Percentiles rank a stretch among this genome's conserved stretches.
Evolutionary conservation across 176 grass and related monocot genomes (phyloP).

Genomic region (Carex cristatella): DNA sequence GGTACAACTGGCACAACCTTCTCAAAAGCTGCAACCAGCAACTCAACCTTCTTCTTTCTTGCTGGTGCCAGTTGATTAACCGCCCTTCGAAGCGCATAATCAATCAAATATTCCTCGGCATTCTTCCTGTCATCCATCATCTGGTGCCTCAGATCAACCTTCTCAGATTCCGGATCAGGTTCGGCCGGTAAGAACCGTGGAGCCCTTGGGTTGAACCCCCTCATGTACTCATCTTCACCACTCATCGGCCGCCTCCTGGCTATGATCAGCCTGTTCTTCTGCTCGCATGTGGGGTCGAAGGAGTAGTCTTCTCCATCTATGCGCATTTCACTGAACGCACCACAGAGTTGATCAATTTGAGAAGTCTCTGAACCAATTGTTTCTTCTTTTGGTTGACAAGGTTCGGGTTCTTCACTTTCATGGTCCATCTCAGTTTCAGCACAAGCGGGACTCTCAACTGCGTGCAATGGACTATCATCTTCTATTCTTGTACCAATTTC

Average conservation of each 20-base stretch:
- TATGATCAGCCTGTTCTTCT: constrained; percentile 28
- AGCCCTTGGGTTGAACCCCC: constrained; percentile 48
- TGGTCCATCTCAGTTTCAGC: not conserved
- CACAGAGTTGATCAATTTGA: constrained; percentile 42
- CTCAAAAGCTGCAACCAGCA: constrained; percentile 89
- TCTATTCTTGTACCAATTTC: not conserved
- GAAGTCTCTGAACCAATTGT: not conserved
- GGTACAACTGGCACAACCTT: constrained; percentile 41
- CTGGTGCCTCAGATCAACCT: constrained; percentile 74
- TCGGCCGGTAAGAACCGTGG: constrained; percentile 50
- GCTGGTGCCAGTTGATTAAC: constrained; percentile 53
- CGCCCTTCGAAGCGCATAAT: constrained; percentile 63
- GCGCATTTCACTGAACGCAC: constrained; percentile 27
- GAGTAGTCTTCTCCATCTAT: constrained; percentile 41
- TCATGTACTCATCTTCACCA: constrained; percentile 28
- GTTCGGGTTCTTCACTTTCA: not conserved
- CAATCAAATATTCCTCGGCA: constrained; percentile 86
- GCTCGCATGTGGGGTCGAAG: constrained; percentile 18
- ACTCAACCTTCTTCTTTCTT: constrained; percentile 63
- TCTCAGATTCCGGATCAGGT: constrained; percentile 54
- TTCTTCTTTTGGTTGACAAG: not conserved
- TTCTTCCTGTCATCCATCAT: constrained; percentile 52
- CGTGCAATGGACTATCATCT: not conserved
- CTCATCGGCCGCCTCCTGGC: constrained; percentile 29
- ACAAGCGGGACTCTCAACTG: not conserved